Percentiles rank a stretch among this genome's conserved stretches.
These are phyloP conservation scores for Macroventuria anomochaeta DNA, from an alignment of 2,329 filamentous ascomycete species.

Conservation along the genomic window DNA sequence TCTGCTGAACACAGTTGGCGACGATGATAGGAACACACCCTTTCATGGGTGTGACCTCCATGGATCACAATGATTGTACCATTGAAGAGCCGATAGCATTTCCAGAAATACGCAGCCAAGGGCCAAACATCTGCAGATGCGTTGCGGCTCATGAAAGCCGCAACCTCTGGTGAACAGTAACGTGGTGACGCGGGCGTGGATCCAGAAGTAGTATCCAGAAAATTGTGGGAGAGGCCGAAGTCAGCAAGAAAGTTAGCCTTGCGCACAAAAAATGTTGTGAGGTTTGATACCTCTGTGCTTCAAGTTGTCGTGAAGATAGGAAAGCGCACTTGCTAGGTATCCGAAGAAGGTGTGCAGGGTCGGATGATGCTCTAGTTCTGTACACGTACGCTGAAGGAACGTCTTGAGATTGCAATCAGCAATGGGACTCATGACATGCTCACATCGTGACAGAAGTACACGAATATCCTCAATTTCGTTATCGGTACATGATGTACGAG, in stretches of 20 bases:
- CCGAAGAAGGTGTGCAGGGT: conserved; percentile 19
- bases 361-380: background rate
- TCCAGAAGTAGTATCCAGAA: conserved; percentile 18
- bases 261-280: conserved; percentile 22
- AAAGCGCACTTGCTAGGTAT: conserved; percentile 22
- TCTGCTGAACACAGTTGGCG: too few species aligned
- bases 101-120: conserved; percentile 30
- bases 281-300: conserved; percentile 30
- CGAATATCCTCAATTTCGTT: conserved; percentile 27
- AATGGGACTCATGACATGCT: conserved; percentile 32
- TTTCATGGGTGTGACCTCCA: too few species aligned
- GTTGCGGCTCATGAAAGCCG: conserved; percentile 14
- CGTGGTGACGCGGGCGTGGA: conserved; percentile 8
- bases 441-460: conserved; percentile 15
- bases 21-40: too few species aligned
- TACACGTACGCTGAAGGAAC: conserved; percentile 1
- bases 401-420: conserved; percentile 22
- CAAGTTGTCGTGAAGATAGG: conserved; percentile 23
- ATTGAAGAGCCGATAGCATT: too few species aligned
- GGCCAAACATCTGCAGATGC: conserved; percentile 25
- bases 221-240: conserved; percentile 24
- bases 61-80: too few species aligned
- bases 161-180: conserved; percentile 27
- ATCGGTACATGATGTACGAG: conserved; percentile 19
- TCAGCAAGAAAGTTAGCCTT: conserved; percentile 20